These are phyloP conservation scores for Tephrocybe sp. DNA, from an alignment of 768 basidiomycete genomes.

Conservation along the genomic window DNA sequence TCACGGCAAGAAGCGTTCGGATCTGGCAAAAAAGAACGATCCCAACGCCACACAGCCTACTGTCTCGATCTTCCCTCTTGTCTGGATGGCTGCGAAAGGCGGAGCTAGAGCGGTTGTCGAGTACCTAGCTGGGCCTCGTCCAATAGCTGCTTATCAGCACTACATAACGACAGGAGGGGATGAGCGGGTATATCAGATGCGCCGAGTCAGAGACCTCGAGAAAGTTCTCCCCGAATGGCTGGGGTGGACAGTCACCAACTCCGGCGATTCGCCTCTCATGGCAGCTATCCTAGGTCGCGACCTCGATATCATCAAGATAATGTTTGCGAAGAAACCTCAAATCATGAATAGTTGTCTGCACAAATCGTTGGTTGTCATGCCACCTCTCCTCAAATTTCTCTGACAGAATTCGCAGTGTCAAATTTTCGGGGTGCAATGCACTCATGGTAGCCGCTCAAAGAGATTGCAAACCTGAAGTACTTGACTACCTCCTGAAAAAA, in stretches of 20 bases:
- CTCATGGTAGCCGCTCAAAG: conserved; percentile 39
- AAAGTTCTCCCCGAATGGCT: conserved; percentile 43
- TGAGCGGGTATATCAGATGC: conserved; percentile 39
- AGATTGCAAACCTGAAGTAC: conserved; percentile 24
- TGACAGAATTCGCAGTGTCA: conserved; percentile 30
- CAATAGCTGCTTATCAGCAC: conserved; percentile 47
- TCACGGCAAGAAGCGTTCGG: conserved; percentile 60
- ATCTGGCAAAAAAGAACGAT: conserved; percentile 49
- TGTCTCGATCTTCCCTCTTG: conserved; percentile 21
- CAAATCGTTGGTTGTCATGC: conserved; percentile 32
- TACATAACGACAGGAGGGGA: conserved; percentile 43
- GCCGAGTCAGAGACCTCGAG: conserved; percentile 35
- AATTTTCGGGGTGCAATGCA: conserved; percentile 43
- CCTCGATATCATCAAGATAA: conserved; percentile 37
- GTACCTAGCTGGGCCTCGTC: conserved; percentile 45
- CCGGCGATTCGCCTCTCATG: conserved; percentile 53
- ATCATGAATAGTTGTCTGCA: conserved; percentile 41
- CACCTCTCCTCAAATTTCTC: conserved; percentile 1
- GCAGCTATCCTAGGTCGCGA: conserved; percentile 37
- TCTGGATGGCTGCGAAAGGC: conserved; percentile 41
- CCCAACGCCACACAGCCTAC: conserved; percentile 32
- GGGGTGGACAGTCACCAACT: conserved; percentile 43
- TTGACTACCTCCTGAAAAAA: conserved; percentile 51
- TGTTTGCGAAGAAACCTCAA: conserved; percentile 41
- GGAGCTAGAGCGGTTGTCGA: conserved; percentile 36